Percentiles rank a stretch among this genome's conserved stretches.
Evolutionary conservation across 2,329 filamentous ascomycete genomes (phyloP).

Genomic region (Chaetomiaceae sp.): DNA sequence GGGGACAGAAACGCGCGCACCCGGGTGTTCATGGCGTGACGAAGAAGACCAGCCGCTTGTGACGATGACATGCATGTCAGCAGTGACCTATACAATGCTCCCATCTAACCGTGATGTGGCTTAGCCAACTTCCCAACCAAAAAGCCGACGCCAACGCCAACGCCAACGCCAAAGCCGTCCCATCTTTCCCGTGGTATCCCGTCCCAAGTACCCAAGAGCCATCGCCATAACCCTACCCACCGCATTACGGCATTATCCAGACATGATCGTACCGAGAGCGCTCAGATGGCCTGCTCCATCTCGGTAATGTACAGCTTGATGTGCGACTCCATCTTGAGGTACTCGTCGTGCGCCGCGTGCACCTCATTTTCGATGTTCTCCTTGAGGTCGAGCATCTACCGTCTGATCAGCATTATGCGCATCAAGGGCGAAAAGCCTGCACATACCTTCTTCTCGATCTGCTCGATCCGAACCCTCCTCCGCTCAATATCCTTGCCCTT

Average conservation of each 20-base stretch:
- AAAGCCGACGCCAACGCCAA: constrained; percentile 1
- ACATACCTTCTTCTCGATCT: constrained; percentile 96
- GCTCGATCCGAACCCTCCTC: constrained; percentile 87
- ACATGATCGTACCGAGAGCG: background rate
- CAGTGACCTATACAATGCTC: background rate
- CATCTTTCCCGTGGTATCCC: constrained; percentile 33
- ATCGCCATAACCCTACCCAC: constrained; percentile 15
- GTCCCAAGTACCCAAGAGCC: background rate
- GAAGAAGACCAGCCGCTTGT: background rate
- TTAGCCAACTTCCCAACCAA: background rate
- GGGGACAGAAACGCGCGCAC: background rate
- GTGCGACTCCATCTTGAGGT: constrained; percentile 94
- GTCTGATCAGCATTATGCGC: no score
- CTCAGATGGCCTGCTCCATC: constrained; percentile 82
- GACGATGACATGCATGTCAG: background rate
- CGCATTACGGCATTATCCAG: constrained; percentile 30
- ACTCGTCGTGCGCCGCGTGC: constrained; percentile 85
- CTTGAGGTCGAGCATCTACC: constrained; percentile 91
- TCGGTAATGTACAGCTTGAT: constrained; percentile 97
- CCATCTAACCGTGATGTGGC: no score
- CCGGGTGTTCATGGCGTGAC: background rate
- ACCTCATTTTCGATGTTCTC: constrained; percentile 97
- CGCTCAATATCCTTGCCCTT: constrained; percentile 91
- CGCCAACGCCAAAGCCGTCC: constrained; percentile 7
- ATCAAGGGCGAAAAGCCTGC: no score